Base-by-base conservation (phyloP, 805 yeast species). In the Scheffersomyces lignosus region DNA sequence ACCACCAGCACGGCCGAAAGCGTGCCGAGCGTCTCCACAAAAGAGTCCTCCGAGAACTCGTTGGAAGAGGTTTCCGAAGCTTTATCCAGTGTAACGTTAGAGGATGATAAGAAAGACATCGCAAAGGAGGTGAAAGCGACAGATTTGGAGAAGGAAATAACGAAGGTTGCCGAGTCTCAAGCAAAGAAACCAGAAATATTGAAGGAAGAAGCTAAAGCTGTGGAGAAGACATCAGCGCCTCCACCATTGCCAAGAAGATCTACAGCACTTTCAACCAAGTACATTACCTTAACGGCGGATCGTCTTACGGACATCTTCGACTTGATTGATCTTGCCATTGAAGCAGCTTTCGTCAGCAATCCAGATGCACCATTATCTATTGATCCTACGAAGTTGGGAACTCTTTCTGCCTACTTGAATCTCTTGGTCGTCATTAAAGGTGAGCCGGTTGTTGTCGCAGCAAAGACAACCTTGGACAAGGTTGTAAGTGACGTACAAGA, bases 1-100 rank as follows among this genome's bases (percentile, higher is more conserved):
- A 61, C 84, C 0, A 87, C 83, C 55, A 87, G 81, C 47, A 66
- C 87, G 44, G 57, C 80, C 45, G 48, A 72, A 4, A 71, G 74
- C 43, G 49, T 51, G 14, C 49, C 43, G 45, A 18, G 25, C 6
- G 37, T 24, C 16, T 15, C 14, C 17, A 23, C 12, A 23, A 33
- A 24, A 10, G 18, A 22, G 14, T 30, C 20, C 16, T 15, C 15
- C 5, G 38, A 33, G n/a, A 29, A 27, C n/a, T 20, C 6, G 17
- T 31, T 27, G 10, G 29, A 15, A 12, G 32, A 18, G 14, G 14
- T 24, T 2, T 4, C 27, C 15, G n/a, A 18, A 20, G n/a, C n/a
- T n/a, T n/a, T n/a, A n/a, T n/a, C 6, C 12, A 28, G 16, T n/a
- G 12, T n/a, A 28, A 28, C 18, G 3, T 25, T 16, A 15, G 18